Base-by-base conservation (phyloP, 768 basidiomycete species). In the Phaffia australis region DNA sequence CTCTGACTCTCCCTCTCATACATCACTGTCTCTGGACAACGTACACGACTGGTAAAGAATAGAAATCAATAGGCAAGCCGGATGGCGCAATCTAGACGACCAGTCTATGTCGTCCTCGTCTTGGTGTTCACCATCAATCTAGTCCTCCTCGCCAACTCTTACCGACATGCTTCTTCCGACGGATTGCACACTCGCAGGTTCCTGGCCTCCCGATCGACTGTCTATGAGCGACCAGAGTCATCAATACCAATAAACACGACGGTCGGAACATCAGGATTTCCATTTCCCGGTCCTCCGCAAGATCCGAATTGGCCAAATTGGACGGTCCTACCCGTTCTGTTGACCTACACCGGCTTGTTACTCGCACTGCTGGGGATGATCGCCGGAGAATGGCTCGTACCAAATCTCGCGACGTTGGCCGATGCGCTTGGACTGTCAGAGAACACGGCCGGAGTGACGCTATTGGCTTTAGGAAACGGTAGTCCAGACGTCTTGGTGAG, bases 391-490 rank as follows among this genome's bases (percentile, higher is more conserved):
- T 95, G 97, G 79, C 84, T 99, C 63, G 98, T 99, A 79, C 91
- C 91, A 54, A 98, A 99, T 75, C 82, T 99, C 21, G 87, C 88
- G 0, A 89, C 93, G 0, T 87, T 97, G 42, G 85, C 94, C 0
- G 82, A 86, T 59, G 78, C 88, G 3, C 82, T 99, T 4, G 88
- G 91, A 0, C 77, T 99, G 50, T 88, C 88, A 72, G 92, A 99
- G 74, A 88, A 89, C 63, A 85, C 97, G 19, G 92, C 95, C 0
- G 95, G 95, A 0, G 93, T 98, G 27, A 99, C 95, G 0, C 88
- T 99, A 71, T 81, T 99, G 32, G 95, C 95, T 0, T 93, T 97
- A 74, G 94, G 94, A 50, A 63, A 62, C 46, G 67, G 67, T 3
- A 59, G 57, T 27, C 67, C 67, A 4, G 67, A 69, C 42, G 67